A percentile compares a stretch with the other conserved stretches of the same genome.
Conservation (phyloP, 1,284 basidiomycete genomes). For the Moesziomyces sp. region DNA sequence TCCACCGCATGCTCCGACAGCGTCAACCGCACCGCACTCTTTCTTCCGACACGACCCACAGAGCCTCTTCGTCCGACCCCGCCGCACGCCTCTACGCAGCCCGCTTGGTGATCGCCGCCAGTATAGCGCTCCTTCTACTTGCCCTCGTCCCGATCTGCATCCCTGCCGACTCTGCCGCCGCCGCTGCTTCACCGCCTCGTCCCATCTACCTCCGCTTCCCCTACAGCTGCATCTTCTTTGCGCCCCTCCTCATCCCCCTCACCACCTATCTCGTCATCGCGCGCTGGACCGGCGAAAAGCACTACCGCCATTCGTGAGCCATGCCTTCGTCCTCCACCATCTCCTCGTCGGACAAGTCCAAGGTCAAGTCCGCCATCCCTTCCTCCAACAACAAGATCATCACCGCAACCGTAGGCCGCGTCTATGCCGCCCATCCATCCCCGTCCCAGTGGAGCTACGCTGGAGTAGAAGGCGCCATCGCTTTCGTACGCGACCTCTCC, state of each 20-base stretch:
- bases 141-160: conserved; percentile 15
- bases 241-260: conserved; percentile 59
- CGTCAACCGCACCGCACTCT: neutral
- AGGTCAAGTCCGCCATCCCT: conserved; percentile 63
- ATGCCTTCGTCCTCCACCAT: conserved; percentile 64
- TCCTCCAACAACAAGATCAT: conserved; percentile 64
- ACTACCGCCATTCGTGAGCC: conserved; percentile 48
- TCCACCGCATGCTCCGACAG: neutral
- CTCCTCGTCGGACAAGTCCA: conserved; percentile 63
- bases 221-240: conserved; percentile 50
- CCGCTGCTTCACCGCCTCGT: neutral
- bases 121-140: conserved; percentile 26
- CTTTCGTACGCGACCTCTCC: conserved; percentile 57
- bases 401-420: conserved; percentile 64
- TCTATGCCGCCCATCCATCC: conserved; percentile 58
- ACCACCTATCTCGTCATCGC: conserved; percentile 62
- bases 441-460: conserved; percentile 59
- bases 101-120: conserved; percentile 19
- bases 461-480: conserved; percentile 63
- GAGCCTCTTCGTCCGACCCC: conserved; percentile 1
- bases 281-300: conserved; percentile 61
- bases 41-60: no score
- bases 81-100: conserved; percentile 5
- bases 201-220: conserved; percentile 45
- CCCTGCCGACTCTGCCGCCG: neutral